Evolutionary conservation across 805 yeast genomes (phyloP).

Genomic region (Wickerhamiella australiensis): DNA sequence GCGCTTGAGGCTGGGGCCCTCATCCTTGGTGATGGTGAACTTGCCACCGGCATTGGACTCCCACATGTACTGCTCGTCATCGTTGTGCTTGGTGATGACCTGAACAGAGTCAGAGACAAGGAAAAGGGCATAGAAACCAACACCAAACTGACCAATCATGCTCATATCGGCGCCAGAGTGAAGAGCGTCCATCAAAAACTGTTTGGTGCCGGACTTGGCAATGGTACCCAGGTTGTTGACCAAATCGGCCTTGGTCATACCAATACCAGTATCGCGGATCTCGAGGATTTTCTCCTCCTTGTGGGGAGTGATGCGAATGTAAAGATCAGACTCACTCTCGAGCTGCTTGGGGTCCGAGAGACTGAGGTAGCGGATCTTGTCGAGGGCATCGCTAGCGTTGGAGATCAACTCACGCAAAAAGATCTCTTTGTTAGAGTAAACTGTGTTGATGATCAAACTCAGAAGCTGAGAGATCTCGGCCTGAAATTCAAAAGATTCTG

Average conservation of each 20-base stretch:
- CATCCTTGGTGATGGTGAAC: slow-evolving; percentile 86
- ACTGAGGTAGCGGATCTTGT: slow-evolving; percentile 95
- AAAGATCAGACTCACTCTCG: slow-evolving; percentile 91
- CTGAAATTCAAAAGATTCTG: slow-evolving; percentile 62
- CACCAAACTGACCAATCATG: slow-evolving; percentile 99
- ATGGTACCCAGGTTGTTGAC: slow-evolving; percentile 99
- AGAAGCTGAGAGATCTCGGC: slow-evolving; percentile 99
- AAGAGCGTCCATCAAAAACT: slow-evolving; percentile 93
- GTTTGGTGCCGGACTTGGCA: slow-evolving; percentile 99
- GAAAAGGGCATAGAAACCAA: slow-evolving; percentile 99
- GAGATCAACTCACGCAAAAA: slow-evolving; percentile 98
- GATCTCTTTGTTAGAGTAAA: slow-evolving; percentile 97
- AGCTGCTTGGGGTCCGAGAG: slow-evolving; percentile 81
- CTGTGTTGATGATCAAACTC: slow-evolving; percentile 99
- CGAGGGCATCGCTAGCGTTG: slow-evolving; percentile 98
- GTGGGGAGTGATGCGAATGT: slow-evolving; percentile 93
- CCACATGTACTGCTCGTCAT: slow-evolving; percentile 99
- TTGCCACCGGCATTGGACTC: slow-evolving; percentile 99
- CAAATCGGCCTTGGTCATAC: slow-evolving; percentile 99
- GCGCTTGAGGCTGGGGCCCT: slow-evolving; percentile 74
- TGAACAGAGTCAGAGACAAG: slow-evolving; percentile 98
- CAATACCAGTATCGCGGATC: slow-evolving; percentile 98
- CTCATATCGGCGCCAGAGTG: slow-evolving; percentile 95
- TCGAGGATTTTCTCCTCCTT: slow-evolving; percentile 91
- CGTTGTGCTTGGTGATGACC: slow-evolving; percentile 96